Base-by-base conservation (phyloP, 345 rosid species). In the Brassica nigra region DNA sequence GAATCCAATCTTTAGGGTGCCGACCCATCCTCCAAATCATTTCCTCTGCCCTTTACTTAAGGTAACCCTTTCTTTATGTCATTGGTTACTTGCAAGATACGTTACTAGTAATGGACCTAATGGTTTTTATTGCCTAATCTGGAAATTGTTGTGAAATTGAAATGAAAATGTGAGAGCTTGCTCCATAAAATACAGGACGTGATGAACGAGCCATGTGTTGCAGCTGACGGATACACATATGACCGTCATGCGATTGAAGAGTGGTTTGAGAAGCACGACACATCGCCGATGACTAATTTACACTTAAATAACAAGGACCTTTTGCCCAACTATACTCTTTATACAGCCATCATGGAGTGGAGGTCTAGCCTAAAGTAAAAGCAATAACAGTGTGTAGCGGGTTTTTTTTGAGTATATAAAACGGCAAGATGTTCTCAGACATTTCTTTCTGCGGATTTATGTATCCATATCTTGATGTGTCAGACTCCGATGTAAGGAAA, bases 191-290 rank as follows among this genome's bases (percentile, higher is more conserved):
- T 75, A n/a, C 90, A 94, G 98, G 97, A 86, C 5, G 84, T 92
- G 18, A 95, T 91, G 94, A 78, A 86, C 6, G 97, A 91, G 15
- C 97, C 99, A 2, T 89, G 90, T 71, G 97, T 95, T 44, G 97
- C 99, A 27, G 88, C 97, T 6, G 97, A 95, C 49, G 99, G 99
- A 18, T 92, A 89, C 82, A 90, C 90, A 1, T 92, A 95, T 2
- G 97, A 95, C 59, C 88, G 90, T 15, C 83, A 64, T 67, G 95
- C 94, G 28, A 91, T 95, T 4, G 89, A 90, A 81, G 84, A 86
- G 74, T 95, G 97, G 99, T 82, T 91, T 44, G 81, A 85, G 79
- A 80, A 75, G 18, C 86, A 87, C 12, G 89, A 91, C 33, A 86
- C 83, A 3, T 95, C 99, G 2, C 97, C 99, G 5, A 83, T 86